phyloP scores from a whole-genome alignment of 331 rosid species.

The Dryas integrifolia region DNA sequence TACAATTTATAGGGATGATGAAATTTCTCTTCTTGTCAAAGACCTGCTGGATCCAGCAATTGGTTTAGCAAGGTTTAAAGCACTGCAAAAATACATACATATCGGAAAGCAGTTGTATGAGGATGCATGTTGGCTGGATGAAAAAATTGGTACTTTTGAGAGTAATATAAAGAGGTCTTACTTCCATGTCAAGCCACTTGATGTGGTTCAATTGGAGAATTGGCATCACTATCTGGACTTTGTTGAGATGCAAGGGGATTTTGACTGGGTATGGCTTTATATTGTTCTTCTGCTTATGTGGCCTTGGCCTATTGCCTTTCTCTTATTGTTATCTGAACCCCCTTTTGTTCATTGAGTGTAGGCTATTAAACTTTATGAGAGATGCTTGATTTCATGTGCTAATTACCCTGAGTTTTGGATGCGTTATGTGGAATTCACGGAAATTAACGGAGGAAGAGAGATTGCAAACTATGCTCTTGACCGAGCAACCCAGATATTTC shows the following conservation, averaged over 20 bases:
- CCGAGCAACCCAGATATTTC: constrained; percentile 71
- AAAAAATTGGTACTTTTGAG: constrained; percentile 59
- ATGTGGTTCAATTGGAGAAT: constrained; percentile 63
- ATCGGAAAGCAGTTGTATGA: constrained; percentile 65
- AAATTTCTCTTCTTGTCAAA: constrained; percentile 48
- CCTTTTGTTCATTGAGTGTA: constrained; percentile 30
- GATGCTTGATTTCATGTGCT: constrained; percentile 90
- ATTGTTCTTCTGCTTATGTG: constrained; percentile 27
- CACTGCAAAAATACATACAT: constrained; percentile 56
- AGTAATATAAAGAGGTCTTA: constrained; percentile 57
- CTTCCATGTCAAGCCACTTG: constrained; percentile 73
- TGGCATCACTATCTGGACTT: constrained; percentile 92
- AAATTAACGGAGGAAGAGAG: constrained; percentile 92
- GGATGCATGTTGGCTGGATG: constrained; percentile 55
- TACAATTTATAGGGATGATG: constrained; percentile 34
- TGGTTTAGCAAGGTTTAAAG: constrained; percentile 45
- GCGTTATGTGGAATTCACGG: constrained; percentile 87
- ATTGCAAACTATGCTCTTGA: constrained; percentile 74
- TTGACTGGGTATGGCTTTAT: constrained; percentile 73
- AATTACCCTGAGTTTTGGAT: constrained; percentile 92
- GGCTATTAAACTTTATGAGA: constrained; percentile 88
- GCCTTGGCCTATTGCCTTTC: constrained; percentile 9
- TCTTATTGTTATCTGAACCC: constrained; percentile 21
- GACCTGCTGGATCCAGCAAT: constrained; percentile 58
- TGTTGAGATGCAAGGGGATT: constrained; percentile 77